Percentiles rank a stretch among this genome's conserved stretches.
Conservation (phyloP, 257 asterid genomes). For the Solanum piurae region DNA sequence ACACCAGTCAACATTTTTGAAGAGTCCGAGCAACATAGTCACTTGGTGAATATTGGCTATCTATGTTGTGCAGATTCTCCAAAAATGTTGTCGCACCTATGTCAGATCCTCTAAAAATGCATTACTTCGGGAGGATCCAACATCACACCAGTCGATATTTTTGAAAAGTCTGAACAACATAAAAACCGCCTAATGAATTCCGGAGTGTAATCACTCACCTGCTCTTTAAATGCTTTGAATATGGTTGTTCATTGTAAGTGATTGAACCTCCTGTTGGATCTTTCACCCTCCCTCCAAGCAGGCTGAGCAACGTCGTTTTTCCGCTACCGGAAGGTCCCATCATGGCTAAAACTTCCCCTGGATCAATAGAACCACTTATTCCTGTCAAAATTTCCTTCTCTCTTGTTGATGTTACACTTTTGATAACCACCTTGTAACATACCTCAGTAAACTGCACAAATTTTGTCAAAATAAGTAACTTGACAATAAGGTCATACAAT, state of each 20-base stretch:
- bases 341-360: conserved; percentile 88
- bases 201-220: conserved; percentile 25
- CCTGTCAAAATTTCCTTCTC: conserved; percentile 80
- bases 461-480: not conserved
- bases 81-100: not conserved
- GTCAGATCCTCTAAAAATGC: not conserved
- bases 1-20: not conserved
- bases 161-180: not conserved
- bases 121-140: not conserved
- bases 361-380: conserved; percentile 70
- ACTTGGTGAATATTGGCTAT: not conserved
- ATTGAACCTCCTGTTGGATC: conserved; percentile 53
- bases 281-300: conserved; percentile 71
- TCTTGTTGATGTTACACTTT: conserved; percentile 49
- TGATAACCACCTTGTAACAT: conserved; percentile 67
- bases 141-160: not conserved
- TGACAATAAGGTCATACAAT: not conserved
- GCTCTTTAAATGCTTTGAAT: conserved; percentile 73
- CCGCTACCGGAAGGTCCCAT: conserved; percentile 99
- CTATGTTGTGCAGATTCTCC: not conserved
- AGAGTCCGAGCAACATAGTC: not conserved
- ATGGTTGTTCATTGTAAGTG: conserved; percentile 71
- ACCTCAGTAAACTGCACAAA: conserved; percentile 74
- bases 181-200: not conserved
- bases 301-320: conserved; percentile 73